These are phyloP conservation scores for Corchorus capsularis DNA, from an alignment of 345 rosid genomes.

Conservation along the genomic window DNA sequence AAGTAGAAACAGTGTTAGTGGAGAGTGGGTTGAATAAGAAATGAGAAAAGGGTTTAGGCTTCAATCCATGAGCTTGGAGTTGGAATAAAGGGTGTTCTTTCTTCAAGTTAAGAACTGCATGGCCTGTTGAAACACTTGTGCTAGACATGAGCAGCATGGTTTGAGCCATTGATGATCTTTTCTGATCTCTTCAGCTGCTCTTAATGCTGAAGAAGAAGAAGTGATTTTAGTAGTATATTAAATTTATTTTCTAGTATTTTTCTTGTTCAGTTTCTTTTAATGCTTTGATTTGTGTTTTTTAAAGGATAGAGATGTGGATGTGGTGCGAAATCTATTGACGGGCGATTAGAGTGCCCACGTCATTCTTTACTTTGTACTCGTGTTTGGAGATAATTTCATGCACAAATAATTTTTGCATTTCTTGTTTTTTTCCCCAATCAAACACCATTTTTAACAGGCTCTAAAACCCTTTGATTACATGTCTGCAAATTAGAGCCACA, in stretches of 20 bases:
- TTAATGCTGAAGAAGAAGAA: background rate
- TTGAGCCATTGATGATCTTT: slow-evolving; percentile 60
- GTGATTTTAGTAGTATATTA: background rate
- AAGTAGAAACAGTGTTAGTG: slow-evolving; percentile 20
- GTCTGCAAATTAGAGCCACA: no score
- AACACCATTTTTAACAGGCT: background rate
- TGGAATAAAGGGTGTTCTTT: slow-evolving; percentile 52
- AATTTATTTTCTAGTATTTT: background rate
- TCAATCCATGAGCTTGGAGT: slow-evolving; percentile 50
- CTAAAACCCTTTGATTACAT: no score
- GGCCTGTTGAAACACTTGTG: slow-evolving; percentile 58
- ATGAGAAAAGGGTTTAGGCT: slow-evolving; percentile 43
- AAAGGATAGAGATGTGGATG: slow-evolving; percentile 40
- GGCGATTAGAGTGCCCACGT: slow-evolving; percentile 69
- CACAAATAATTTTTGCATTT: background rate
- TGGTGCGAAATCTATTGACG: slow-evolving; percentile 42
- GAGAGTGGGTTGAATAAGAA: slow-evolving; percentile 40
- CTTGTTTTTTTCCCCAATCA: background rate
- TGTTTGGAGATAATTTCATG: slow-evolving; percentile 19
- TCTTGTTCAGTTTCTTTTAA: background rate
- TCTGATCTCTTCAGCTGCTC: background rate
- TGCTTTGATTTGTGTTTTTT: no score
- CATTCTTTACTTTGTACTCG: slow-evolving; percentile 19
- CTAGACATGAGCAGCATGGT: slow-evolving; percentile 78
- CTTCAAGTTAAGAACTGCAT: slow-evolving; percentile 36